These are phyloP conservation scores for Physcomitrium patens DNA, from an alignment of 225 moss, liverwort and hornwort species.

Conservation along the genomic window DNA sequence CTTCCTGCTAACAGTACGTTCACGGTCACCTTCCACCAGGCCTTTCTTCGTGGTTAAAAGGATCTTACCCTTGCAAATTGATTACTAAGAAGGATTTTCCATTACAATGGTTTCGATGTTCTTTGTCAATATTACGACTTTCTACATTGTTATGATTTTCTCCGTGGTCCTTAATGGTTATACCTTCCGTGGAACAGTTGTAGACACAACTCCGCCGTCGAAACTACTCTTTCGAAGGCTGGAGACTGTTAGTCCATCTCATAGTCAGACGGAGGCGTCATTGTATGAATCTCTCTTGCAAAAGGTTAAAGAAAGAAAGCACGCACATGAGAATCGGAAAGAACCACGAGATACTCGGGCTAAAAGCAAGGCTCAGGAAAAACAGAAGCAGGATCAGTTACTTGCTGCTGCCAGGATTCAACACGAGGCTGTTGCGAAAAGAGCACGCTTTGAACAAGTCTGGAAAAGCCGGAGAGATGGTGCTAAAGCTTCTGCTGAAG, in stretches of 20 bases:
- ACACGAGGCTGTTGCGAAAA: conserved; percentile 63
- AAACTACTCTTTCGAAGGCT: conserved; percentile 84
- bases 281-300: conserved; percentile 66
- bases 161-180: background rate
- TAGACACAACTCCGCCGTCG: conserved; percentile 41
- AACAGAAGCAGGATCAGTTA: conserved; percentile 73
- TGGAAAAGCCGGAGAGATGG: conserved; percentile 72
- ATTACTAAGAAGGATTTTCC: too few relatives aligned
- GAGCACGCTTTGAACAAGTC: conserved; percentile 91
- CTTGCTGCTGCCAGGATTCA: conserved; percentile 65
- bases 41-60: background rate
- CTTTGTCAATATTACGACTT: background rate
- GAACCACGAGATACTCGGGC: conserved; percentile 47
- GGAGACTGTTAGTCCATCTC: conserved; percentile 76
- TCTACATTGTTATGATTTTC: background rate
- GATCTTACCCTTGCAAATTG: background rate
- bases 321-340: conserved; percentile 49
- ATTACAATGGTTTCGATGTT: background rate
- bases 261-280: conserved; percentile 51
- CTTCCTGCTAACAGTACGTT: conserved; percentile 44
- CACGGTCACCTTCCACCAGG: conserved; percentile 6
- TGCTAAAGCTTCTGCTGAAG: conserved; percentile 40
- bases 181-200: conserved; percentile 37
- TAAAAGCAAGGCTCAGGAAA: conserved; percentile 60
- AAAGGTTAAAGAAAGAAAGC: conserved; percentile 67